Base-by-base conservation (phyloP, 1,284 basidiomycete species). In the Malassezia cuniculi region DNA sequence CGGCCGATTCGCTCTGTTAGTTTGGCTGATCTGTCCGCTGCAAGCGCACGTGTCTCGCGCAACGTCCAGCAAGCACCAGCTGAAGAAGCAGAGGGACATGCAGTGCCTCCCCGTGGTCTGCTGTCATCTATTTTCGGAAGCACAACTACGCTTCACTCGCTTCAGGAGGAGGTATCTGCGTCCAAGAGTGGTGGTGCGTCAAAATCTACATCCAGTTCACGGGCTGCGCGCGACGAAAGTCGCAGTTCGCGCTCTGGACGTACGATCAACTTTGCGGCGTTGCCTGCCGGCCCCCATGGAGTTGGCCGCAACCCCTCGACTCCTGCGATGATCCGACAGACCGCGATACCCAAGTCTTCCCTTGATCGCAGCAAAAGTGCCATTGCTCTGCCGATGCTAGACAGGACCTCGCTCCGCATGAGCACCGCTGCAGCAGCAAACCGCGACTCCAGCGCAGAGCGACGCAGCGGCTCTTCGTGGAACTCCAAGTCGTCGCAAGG, bases 311-410 rank as follows among this genome's bases (percentile, higher is more conserved):
- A 47, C 14, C 28, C 24, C 5, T 37, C 34, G 9, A 31, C 22
- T 6, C 34, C 41, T 2, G 8, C 36, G 14, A 11, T 18, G 12
- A 15, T n/a, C n/a, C n/a, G n/a, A n/a, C n/a, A n/a, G n/a, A n/a
- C n/a, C n/a, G n/a, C n/a, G n/a, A n/a, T n/a, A n/a, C n/a, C n/a
- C n/a, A n/a, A n/a, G n/a, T n/a, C n/a, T n/a, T n/a, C n/a, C n/a
- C n/a, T 80, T 43, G 71, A 72, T 32, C 72, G 73, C 31, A 77
- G 74, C 49, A 82, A 81, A 70, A 78, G 77, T 48, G 68, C 76
- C 0, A 78, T 74, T 2, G 81, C 78, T 6, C 62, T 79, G 8
- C 59, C 61, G 7, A 41, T 58, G 16, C 52, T 65, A n/a, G 54
- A 54, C 55, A 74, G 76, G 50, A 69, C 79, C 34, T 71, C 71